Conservation (phyloP, 2,329 filamentous ascomycete species). For the Truncatella angustata region DNA sequence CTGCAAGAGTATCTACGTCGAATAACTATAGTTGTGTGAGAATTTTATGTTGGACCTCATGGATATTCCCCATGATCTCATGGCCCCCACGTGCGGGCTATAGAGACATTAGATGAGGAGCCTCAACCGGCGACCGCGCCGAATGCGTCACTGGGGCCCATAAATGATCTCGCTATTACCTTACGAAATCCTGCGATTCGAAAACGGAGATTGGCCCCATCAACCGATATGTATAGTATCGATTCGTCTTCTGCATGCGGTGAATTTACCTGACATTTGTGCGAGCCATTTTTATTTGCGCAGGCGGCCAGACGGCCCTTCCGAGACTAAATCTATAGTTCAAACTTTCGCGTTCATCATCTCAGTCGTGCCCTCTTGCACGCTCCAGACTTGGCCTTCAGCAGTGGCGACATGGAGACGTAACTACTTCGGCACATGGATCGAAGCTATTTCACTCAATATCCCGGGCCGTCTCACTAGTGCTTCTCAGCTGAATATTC, state of each 20-base stretch:
- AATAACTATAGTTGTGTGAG: no score
- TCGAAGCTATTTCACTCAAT: neutral
- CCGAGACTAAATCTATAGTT: constrained; percentile 1
- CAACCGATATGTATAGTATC: neutral
- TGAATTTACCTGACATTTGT: no score
- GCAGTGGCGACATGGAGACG: neutral
- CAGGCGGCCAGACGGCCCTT: neutral
- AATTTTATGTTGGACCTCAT: no score
- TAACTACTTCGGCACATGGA: neutral
- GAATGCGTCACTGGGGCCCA: neutral
- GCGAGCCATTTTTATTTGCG: neutral
- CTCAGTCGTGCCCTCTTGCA: neutral
- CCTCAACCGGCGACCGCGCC: neutral
- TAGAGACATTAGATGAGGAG: neutral
- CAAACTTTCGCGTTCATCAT: neutral
- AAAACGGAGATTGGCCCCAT: neutral
- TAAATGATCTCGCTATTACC: neutral
- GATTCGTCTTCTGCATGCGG: neutral
- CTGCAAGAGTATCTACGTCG: no score
- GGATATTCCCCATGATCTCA: constrained; percentile 3
- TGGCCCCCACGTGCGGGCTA: neutral
- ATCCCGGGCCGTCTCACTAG: neutral
- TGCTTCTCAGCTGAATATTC: neutral
- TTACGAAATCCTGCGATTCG: neutral
- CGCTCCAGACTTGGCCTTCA: neutral